Base-by-base conservation (phyloP, 2,329 filamentous ascomycete genomes). In the Tolypocladium nubicola region DNA sequence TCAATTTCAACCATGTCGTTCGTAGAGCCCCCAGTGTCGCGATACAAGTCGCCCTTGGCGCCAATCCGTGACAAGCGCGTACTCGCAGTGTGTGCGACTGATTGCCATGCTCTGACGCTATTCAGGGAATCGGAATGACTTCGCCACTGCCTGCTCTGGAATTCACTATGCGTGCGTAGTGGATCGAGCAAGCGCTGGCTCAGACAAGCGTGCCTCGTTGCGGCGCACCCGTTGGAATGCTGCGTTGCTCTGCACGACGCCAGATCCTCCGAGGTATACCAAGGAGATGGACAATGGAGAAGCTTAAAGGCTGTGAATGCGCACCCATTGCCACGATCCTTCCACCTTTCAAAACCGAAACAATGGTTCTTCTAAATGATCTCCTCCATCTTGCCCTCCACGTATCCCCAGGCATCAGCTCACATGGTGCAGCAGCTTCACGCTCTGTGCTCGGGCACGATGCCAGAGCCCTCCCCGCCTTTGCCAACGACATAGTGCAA, bases 231-330 rank as follows among this genome's bases (percentile, higher is more conserved):
- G 58, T 59, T 66, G 69, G 69, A 70, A 71, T 70, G 69, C 58
- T 70, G 69, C 59, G 65, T 69, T 67, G 65, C 68, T 70, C 66
- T 64, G 50, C 60, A 58, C 64, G 60, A 69, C 68, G 45, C 35
- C 39, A 14, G 52, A 56, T 23, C 19, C 47, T 33, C 38, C 49
- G 56, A 56, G 30, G 57, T 57, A 63, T 66, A 67, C 63, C 47
- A 7, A 11, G 19, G 16, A 21, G 10, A n/a, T 21, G 8, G 47
- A 37, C 47, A 52, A 37, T 37, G 30, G 8, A 50, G 47, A 10
- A 9, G 7, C 1, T 30, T 19, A 35, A 3, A 50, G 30, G 19
- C 19, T 1, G n/a, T 21, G 19, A 21, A 19, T 50, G 47, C 19
- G 35, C 19, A 63, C 39, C 63, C 50, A 59, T 47, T 50, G 52